Evolutionary conservation across 2,329 filamentous ascomycete species (phyloP), one percentile per base, ranked within the genome.

Genomic region (Clarireedia homoeocarpa): DNA sequence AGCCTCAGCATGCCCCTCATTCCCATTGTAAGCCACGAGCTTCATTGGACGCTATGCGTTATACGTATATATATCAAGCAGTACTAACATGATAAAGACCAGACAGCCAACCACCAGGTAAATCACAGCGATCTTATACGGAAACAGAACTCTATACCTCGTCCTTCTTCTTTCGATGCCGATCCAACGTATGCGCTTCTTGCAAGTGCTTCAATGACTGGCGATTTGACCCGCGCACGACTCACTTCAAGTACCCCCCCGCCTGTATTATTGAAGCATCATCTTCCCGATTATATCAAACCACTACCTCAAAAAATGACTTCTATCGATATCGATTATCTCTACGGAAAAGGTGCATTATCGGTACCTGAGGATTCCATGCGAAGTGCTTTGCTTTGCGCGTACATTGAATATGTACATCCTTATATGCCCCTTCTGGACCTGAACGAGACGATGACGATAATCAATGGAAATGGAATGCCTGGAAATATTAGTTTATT

Each of bases 341-440:
- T 96, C 56, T 81, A 85, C 59, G 81, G 84, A 68, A 96, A 96
- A 75, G 91, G 91, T 4, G 91, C 91, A 1, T 75, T 96, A 62
- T 84, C 84, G 1, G 80, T 96, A 42, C 92, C 92, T 2, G 77
- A 81, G 42, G 71, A 78, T 4, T 73, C 75, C 4, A 75, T 96
- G 38, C 88, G 92, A 66, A 89, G 88, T 69, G 90, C 91, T 58
- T 78, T 96, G 45, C 75, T 97, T 15, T 84, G 85, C 64, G 84
- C 84, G 40, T 96, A 94, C 65, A 79, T 92, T 59, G 88, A 96
- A 73, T 96, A 87, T 69, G 90, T 96, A 6, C 88, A 96, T 70
- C 90, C 91, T 1, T 96, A 89, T 70, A 96, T 96, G 89, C 92
- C 92, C 24, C 76, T 96, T 34, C 74, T 96, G 60, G 90, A 89